phyloP scores from a whole-genome alignment of 2,329 filamentous ascomycete genomes.

The Cladophialophora exuberans region DNA sequence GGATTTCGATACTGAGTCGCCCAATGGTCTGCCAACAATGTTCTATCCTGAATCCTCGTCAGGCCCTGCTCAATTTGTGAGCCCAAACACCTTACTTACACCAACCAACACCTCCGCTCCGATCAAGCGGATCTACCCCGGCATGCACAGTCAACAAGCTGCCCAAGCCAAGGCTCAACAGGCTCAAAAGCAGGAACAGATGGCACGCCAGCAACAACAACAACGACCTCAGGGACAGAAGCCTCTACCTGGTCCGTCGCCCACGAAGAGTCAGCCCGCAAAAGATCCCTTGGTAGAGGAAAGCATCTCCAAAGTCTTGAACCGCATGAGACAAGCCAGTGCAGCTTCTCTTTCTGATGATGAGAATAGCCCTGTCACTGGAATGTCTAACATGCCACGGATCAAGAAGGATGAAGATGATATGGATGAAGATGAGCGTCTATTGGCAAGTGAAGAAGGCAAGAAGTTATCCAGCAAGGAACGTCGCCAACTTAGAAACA shows the following conservation, averaged over 20 bases:
- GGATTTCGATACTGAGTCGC: conserved; percentile 70
- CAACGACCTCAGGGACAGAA: conserved; percentile 35
- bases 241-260: conserved; percentile 33
- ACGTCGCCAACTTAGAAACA: conserved; percentile 94
- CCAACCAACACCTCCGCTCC: conserved; percentile 44
- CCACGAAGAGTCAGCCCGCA: conserved; percentile 41
- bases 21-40: conserved; percentile 58
- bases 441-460: conserved; percentile 94
- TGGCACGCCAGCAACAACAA: conserved; percentile 61
- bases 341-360: conserved; percentile 58
- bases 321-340: conserved; percentile 83
- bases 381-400: conserved; percentile 58
- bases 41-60: conserved; percentile 60
- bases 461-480: conserved; percentile 99
- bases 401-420: conserved; percentile 94
- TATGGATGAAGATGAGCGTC: conserved; percentile 96
- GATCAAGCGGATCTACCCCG: conserved; percentile 81
- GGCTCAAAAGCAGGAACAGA: conserved; percentile 61
- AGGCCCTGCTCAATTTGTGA: conserved; percentile 61
- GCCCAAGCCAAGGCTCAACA: conserved; percentile 71
- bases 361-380: conserved; percentile 46
- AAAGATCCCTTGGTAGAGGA: conserved; percentile 79
- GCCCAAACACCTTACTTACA: conserved; percentile 70
- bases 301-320: conserved; percentile 89
- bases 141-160: conserved; percentile 88